Conservation (phyloP, 768 basidiomycete genomes). For the Mycena polygramma region DNA sequence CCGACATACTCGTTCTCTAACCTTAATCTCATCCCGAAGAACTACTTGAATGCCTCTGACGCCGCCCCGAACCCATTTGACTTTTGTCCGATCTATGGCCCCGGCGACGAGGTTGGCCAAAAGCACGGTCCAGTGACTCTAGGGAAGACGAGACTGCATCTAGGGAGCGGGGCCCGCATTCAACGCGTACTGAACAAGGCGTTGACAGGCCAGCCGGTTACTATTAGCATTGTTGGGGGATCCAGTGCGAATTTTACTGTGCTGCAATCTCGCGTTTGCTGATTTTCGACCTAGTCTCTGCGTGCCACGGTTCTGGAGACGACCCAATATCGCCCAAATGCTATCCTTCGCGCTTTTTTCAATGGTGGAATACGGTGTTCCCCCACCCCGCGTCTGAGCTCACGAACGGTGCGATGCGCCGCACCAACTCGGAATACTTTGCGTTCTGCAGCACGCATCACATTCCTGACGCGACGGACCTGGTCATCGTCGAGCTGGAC, state of each 20-base stretch:
- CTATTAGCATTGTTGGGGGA: constrained; percentile 91
- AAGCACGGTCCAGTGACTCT: constrained; percentile 85
- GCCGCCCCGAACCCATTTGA: constrained; percentile 80
- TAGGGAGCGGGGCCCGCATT: constrained; percentile 85
- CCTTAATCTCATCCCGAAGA: constrained; percentile 73
- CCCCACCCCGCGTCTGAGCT: constrained; percentile 98
- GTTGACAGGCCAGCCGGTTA: constrained; percentile 86
- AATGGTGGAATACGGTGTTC: constrained; percentile 98
- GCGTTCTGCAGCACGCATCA: constrained; percentile 95
- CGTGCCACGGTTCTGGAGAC: constrained; percentile 94
- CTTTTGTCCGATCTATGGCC: constrained; percentile 92
- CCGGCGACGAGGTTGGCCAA: constrained; percentile 80
- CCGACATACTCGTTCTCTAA: constrained; percentile 51
- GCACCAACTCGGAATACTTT: constrained; percentile 94
- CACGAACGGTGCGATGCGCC: constrained; percentile 96
- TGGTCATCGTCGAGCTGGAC: constrained; percentile 96
- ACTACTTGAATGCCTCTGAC: constrained; percentile 81
- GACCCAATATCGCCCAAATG: constrained; percentile 87
- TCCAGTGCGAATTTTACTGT: constrained; percentile 67
- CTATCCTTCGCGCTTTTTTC: constrained; percentile 96
- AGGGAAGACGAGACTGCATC: constrained; percentile 79
- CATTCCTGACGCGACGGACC: constrained; percentile 92
- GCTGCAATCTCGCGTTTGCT: constrained; percentile 12
- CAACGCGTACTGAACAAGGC: constrained; percentile 89
- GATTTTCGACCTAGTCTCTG: constrained; percentile 73